Evolutionary conservation across 108 stramenopile genomes (phyloP), one percentile per base, ranked within the genome.

Genomic region (Tribonema minus): DNA sequence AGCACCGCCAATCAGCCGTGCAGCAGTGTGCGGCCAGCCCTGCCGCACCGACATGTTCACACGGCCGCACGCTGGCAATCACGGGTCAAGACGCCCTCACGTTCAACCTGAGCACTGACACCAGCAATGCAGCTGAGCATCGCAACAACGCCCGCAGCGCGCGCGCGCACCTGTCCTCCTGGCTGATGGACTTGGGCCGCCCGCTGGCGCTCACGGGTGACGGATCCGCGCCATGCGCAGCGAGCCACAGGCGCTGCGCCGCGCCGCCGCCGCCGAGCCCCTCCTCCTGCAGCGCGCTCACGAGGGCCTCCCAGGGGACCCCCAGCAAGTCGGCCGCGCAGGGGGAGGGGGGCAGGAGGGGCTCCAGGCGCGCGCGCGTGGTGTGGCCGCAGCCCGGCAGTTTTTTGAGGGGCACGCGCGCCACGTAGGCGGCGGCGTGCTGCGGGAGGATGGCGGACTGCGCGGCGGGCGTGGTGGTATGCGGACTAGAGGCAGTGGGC

Each of bases 131-230:
- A n/a, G n/a, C n/a, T n/a, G n/a, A n/a, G n/a, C n/a, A n/a, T n/a
- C n/a, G n/a, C n/a, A n/a, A n/a, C n/a, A n/a, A n/a, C n/a, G n/a
- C n/a, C n/a, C n/a, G n/a, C n/a, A n/a, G n/a, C n/a, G n/a, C n/a
- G n/a, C n/a, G n/a, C n/a, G n/a, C n/a, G n/a, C n/a, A n/a, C n/a
- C n/a, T n/a, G 27, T 71, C 70, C 60, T 71, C 70, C 37, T 71
- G 59, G 70, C 70, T 71, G 59, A 71, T 71, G 70, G 70, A 46
- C 70, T 71, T 71, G 70, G 70, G 59, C 15, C 70, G 58, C 6
- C 37, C 70, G 12, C 59, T 61, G 31, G 70, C 37, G 28, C 59
- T 34, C 12, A 71, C 70, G 5, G 70, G 70, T 28, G 59, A 33
- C 2, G 35, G 7, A 28, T 71, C 70, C 6, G 37, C 70, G 40